Percentiles rank a stretch among this genome's conserved stretches.
phyloP scores from a whole-genome alignment of 306 rosid species.

The Cucurbita pepo region DNA sequence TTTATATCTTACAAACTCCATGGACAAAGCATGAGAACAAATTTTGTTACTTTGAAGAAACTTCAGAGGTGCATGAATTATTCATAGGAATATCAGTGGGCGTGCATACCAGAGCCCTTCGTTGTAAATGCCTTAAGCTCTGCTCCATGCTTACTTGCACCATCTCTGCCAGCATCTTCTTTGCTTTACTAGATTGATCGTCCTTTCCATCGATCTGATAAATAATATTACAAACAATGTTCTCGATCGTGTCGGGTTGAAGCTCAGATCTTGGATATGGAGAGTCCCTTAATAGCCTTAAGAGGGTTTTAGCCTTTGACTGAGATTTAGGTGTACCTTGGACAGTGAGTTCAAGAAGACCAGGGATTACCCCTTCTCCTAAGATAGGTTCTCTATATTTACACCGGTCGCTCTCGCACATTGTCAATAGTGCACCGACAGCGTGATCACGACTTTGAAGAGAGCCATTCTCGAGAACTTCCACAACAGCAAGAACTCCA shows the following conservation, averaged over 20 bases:
- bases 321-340: constrained; percentile 93
- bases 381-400: constrained; percentile 82
- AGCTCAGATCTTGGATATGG: constrained; percentile 74
- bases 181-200: constrained; percentile 76
- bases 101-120: constrained; percentile 83
- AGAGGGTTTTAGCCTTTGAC: constrained; percentile 52
- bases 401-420: constrained; percentile 78
- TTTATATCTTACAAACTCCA: constrained; percentile 32
- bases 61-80: constrained; percentile 54
- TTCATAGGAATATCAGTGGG: constrained; percentile 65
- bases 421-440: constrained; percentile 62
- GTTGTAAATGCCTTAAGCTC: constrained; percentile 84
- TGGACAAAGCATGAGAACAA: constrained; percentile 1
- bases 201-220: constrained; percentile 84
- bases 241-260: constrained; percentile 81
- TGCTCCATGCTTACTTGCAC: constrained; percentile 99
- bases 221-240: constrained; percentile 80
- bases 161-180: constrained; percentile 96
- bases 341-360: constrained; percentile 90
- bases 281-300: constrained; percentile 65
- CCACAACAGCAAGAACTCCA: constrained; percentile 82
- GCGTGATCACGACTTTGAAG: constrained; percentile 81
- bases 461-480: constrained; percentile 78
- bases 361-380: constrained; percentile 93
- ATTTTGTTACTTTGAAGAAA: constrained; percentile 49